phyloP scores from a whole-genome alignment of 768 basidiomycete genomes.

The button mushroom (Agaricus bisporus) region DNA sequence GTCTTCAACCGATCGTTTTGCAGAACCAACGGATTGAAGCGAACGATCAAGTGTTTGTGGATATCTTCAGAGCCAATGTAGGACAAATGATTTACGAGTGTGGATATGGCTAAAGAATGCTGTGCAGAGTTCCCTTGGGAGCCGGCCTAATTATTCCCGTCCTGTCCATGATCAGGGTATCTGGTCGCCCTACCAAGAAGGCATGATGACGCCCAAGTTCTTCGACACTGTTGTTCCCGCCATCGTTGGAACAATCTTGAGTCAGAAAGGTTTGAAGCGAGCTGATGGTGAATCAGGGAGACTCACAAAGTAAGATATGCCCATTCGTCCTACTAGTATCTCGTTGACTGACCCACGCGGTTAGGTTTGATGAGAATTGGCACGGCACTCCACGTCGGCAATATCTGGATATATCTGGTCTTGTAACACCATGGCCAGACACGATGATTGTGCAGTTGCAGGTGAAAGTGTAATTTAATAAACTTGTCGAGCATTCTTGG shows the following conservation, averaged over 20 bases:
- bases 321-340: neutral
- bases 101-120: neutral
- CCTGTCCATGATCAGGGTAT: slow-evolving; percentile 20
- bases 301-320: slow-evolving; percentile 27
- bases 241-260: slow-evolving; percentile 39
- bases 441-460: slow-evolving; percentile 33
- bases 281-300: slow-evolving; percentile 31
- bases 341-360: neutral
- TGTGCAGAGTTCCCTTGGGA: slow-evolving; percentile 1
- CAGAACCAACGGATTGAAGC: slow-evolving; percentile 16
- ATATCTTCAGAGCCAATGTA: slow-evolving; percentile 30
- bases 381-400: slow-evolving; percentile 23
- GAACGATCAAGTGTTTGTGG: slow-evolving; percentile 27
- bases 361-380: slow-evolving; percentile 30
- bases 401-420: slow-evolving; percentile 30
- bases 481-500: too few species aligned
- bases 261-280: slow-evolving; percentile 32
- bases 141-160: slow-evolving; percentile 17
- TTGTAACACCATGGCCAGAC: slow-evolving; percentile 37
- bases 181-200: slow-evolving; percentile 10
- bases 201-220: slow-evolving; percentile 30
- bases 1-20: slow-evolving; percentile 22
- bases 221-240: slow-evolving; percentile 36
- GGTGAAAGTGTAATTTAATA: neutral
- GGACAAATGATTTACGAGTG: slow-evolving; percentile 6